Evolutionary conservation across 2,329 filamentous ascomycete genomes (phyloP).

Genomic region (Aureobasidium sp.): DNA sequence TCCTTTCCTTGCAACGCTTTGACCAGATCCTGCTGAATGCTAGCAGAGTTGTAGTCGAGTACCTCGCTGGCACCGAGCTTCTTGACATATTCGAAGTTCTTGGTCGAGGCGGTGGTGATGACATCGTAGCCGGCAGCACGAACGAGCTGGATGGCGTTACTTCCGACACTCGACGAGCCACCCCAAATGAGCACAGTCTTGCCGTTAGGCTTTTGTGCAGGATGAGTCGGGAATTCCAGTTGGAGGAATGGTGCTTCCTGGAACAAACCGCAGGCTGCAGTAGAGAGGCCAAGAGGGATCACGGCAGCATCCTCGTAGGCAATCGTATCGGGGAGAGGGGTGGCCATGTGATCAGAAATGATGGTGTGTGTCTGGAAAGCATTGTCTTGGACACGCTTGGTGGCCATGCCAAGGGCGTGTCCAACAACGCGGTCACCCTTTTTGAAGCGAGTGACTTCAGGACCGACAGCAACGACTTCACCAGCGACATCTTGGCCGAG

Average conservation of each 20-base stretch:
- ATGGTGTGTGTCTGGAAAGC: not conserved
- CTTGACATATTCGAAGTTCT: not conserved
- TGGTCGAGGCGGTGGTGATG: slow-evolving; percentile 31
- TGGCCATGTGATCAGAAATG: not conserved
- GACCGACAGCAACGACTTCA: not conserved
- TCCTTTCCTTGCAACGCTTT: not conserved
- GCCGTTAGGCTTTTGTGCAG: not conserved
- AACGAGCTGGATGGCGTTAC: slow-evolving; percentile 39
- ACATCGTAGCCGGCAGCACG: slow-evolving; percentile 38
- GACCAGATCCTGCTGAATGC: not conserved
- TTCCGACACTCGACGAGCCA: slow-evolving; percentile 40
- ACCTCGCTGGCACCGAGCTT: not conserved
- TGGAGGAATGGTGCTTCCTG: not conserved
- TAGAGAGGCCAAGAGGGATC: not conserved
- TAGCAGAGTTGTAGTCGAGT: not conserved
- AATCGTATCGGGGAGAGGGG: not conserved
- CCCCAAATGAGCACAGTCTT: slow-evolving; percentile 31
- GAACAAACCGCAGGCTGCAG: not conserved
- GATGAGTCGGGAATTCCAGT: not conserved
- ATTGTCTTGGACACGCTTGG: not conserved
- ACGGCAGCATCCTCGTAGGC: not conserved
- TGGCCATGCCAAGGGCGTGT: not conserved
- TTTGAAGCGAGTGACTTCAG: not conserved
- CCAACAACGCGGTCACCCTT: not conserved
- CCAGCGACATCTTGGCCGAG: not conserved